Conservation (phyloP, 768 basidiomycete species). For the Scleroderma bovista region DNA sequence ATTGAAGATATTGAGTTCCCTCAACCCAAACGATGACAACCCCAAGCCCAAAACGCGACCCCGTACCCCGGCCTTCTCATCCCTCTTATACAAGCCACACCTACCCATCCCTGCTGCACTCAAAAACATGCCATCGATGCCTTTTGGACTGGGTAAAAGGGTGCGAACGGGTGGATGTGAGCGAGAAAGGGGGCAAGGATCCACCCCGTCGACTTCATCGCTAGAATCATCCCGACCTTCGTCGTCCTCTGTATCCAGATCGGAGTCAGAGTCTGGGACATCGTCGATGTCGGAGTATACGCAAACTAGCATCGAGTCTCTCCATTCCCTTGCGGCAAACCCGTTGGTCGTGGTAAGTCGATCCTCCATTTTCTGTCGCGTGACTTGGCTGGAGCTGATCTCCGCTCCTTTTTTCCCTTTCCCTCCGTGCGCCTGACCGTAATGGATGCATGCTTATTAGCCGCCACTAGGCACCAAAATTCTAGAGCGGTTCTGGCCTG, state of each 20-base stretch:
- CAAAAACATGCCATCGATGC: background rate
- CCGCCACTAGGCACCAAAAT: conserved; percentile 1
- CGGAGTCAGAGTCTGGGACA: background rate
- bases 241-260: background rate
- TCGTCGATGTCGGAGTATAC: background rate
- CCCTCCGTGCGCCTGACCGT: too few species aligned
- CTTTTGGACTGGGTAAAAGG: background rate
- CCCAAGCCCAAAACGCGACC: background rate
- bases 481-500: conserved; percentile 2
- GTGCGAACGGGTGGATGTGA: background rate
- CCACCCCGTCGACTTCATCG: background rate
- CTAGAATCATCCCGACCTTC: background rate
- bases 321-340: background rate
- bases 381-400: too few species aligned
- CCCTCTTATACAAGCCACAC: background rate
- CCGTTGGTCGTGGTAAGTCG: background rate
- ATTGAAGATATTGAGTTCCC: background rate
- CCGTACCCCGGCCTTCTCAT: background rate
- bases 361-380: too few species aligned
- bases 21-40: background rate
- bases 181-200: background rate
- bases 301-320: background rate
- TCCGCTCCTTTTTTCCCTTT: too few species aligned
- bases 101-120: background rate
- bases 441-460: too few species aligned